Base-by-base conservation (phyloP, 108 stramenopile species). In the Fragilaria crotonensis region DNA sequence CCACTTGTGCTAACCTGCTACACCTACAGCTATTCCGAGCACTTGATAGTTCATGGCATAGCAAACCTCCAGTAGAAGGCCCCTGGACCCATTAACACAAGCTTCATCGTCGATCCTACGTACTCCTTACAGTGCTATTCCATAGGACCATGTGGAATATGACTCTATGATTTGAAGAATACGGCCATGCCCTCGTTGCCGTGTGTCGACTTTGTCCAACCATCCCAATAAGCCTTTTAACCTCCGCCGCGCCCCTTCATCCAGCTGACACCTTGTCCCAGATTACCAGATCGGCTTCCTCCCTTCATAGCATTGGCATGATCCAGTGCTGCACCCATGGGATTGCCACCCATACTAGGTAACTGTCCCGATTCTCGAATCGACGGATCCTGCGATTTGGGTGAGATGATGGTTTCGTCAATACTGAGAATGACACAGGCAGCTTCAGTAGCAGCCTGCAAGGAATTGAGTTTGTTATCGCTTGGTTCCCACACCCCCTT, bases 361-460 rank as follows among this genome's bases (percentile, higher is more conserved):
- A 84, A 81, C 79, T 75, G 73, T 25, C 90, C 90, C 23, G 77
- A 66, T 2, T 68, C 69, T 17, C 72, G 70, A 19, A 84, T 88
- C 33, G 84, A 80, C 18, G 92, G 90, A 76, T 92, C 91, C 64
- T 95, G 86, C 31, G 92, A 94, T 45, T 78, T 75, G 0, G 96
- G 97, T 68, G 95, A 97, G 67, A 96, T 87, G 51, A 98, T 94
- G 20, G 99, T 99, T 76, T 99, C 99, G 67, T 99, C 99, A 71
- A 99, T 97, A 31, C 83, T 85, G 11, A 99, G 84, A 66, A 99
- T 96, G 20, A 97, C 90, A 66, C 95, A 94, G 0, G 99, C 97
- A 1, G 99, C 99, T 76, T 99, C 99, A 14, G 91, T 73, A 5
- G 99, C 97, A 32, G 96, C 88, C 5, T 83, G 74, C 21, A 97